Conservation (phyloP, 306 rosid genomes). For the Carpinus fangiana region DNA sequence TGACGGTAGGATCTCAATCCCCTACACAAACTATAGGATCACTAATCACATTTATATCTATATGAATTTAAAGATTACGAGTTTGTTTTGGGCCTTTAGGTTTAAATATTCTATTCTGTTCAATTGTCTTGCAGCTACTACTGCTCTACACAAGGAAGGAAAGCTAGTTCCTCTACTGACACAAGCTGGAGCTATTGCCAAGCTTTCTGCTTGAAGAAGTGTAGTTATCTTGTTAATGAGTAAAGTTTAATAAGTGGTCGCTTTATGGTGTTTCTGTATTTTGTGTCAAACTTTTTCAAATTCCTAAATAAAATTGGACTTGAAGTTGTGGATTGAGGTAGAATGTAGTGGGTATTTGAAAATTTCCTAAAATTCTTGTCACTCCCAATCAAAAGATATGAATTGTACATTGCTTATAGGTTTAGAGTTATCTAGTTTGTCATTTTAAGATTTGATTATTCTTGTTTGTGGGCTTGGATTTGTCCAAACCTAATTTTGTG, state of each 20-base stretch:
- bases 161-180: conserved; percentile 68
- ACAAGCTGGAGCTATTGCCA: conserved; percentile 61
- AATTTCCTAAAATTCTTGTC: not conserved
- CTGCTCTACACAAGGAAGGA: conserved; percentile 53
- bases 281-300: not conserved
- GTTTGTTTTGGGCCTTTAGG: not conserved
- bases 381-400: not conserved
- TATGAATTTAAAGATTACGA: not conserved
- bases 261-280: not conserved
- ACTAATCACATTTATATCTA: not conserved
- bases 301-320: conserved; percentile 7
- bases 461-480: not conserved
- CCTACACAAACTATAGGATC: not conserved
- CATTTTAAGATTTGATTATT: not conserved
- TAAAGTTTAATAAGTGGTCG: not conserved
- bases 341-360: not conserved
- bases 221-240: not conserved
- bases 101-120: conserved; percentile 20
- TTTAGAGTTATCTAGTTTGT: not conserved
- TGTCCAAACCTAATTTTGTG: not conserved
- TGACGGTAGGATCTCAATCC: conserved; percentile 53
- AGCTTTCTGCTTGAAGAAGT: conserved; percentile 34
- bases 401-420: not conserved
- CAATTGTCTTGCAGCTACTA: conserved; percentile 53
- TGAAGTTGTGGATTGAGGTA: not conserved